Evolutionary conservation across 2,329 filamentous ascomycete genomes (phyloP), one percentile per base, ranked within the genome.

Genomic region (Didymella segeticola): DNA sequence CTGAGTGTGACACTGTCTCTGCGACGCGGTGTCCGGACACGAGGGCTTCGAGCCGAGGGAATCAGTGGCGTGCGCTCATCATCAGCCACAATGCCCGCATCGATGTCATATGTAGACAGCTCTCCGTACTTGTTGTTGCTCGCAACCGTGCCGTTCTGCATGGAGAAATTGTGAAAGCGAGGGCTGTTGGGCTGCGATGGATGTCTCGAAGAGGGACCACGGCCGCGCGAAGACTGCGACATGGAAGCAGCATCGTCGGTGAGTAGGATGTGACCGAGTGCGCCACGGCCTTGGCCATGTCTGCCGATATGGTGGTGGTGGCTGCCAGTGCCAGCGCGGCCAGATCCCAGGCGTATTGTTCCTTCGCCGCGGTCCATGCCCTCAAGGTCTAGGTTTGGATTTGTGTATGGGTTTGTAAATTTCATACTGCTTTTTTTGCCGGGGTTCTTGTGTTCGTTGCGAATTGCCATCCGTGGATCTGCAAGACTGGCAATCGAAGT

Each of bases 371-470:
- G 68, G 26, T 78, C 77, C 58, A 57, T 68, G 1, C 70, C 55
- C 61, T 77, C 73, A 23, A 65, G 56, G 38, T 87, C 83, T 17
- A 80, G 77, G 57, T 79, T 81, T 58, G 84, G 85, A 59, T 83
- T 86, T 61, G 80, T 87, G 74, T 90, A 91, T 1, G 89, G 86
- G 57, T 84, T 86, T 53, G 90, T 89, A 70, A 98, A 98, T 69
- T 97, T 98, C 91, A 96, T 97, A 76, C 89, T 96, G 78, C 91
- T 92, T 78, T 96, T 97, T 63, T 89, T 85, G 8, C 84, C 83
- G 15, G 89, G 80, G 43, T 82, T 82, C 52, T 86, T 84, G 47
- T 82, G 79, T 39, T 79, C 82, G 53, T 92, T 89, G 47, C 88
- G 83, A 41, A 84, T 77, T 67, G 85, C 77, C 41, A 69, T 69